Conservation (phyloP, 768 basidiomycete genomes). For the Infundibulicybe gibba region DNA sequence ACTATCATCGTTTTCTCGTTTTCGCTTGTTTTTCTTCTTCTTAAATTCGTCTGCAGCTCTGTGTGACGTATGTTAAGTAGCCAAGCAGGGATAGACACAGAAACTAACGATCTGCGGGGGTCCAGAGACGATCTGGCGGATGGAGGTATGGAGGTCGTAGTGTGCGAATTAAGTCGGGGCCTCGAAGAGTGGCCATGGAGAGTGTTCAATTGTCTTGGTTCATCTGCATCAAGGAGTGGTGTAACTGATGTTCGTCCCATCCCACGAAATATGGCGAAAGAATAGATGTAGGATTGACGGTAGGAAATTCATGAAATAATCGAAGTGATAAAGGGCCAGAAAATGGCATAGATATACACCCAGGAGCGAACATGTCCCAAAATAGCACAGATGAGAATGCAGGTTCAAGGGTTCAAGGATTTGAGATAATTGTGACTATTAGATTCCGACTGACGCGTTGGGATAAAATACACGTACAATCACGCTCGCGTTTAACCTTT, state of each 20-base stretch:
- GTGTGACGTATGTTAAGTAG: constrained; percentile 4
- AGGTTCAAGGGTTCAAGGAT: background rate
- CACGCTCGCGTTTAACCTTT: constrained; percentile 70
- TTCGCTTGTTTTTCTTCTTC: constrained; percentile 86
- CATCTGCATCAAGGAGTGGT: constrained; percentile 50
- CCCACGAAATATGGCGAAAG: background rate
- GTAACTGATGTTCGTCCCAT: constrained; percentile 34
- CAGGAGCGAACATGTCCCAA: background rate
- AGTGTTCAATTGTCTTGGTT: constrained; percentile 34
- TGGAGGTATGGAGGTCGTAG: constrained; percentile 37
- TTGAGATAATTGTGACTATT: constrained; percentile 5
- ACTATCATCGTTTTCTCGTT: constrained; percentile 70
- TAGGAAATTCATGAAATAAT: background rate
- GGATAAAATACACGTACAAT: constrained; percentile 52
- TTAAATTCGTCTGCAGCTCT: constrained; percentile 49
- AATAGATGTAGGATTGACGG: background rate
- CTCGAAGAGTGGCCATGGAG: constrained; percentile 31
- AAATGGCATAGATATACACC: too few relatives aligned
- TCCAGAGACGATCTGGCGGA: constrained; percentile 56
- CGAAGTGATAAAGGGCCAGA: too few relatives aligned
- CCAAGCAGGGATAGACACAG: constrained; percentile 2
- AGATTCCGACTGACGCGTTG: constrained; percentile 14
- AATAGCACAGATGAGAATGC: constrained; percentile 1
- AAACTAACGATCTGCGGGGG: constrained; percentile 57
- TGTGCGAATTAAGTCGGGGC: constrained; percentile 44